Evolutionary conservation across 352 stramenopile species (phyloP).

Genomic region (Saprolegnia parasitica): DNA sequence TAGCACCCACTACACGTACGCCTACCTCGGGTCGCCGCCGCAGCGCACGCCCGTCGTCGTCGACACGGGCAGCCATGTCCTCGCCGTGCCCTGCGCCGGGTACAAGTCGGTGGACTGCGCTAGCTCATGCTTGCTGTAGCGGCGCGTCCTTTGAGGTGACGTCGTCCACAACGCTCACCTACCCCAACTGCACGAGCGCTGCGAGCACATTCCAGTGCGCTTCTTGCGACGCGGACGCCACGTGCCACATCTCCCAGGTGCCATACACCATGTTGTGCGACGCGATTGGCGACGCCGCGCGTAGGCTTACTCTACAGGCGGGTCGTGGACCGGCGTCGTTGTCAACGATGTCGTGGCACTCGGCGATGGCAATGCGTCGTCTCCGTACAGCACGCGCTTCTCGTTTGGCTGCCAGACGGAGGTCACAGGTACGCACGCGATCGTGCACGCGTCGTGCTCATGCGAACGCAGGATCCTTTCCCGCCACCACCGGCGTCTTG

Average conservation of each 20-base stretch:
- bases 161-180: slow-evolving; percentile 62
- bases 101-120: too few species aligned
- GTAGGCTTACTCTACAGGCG: slow-evolving; percentile 79
- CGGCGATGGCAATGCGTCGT: slow-evolving; percentile 41
- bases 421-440: slow-evolving; percentile 49
- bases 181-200: slow-evolving; percentile 51
- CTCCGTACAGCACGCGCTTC: slow-evolving; percentile 59
- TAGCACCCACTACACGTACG: slow-evolving; percentile 81
- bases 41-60: slow-evolving; percentile 79
- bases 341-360: slow-evolving; percentile 78
- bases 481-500: slow-evolving; percentile 82
- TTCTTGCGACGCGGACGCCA: slow-evolving; percentile 41
- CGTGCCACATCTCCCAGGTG: slow-evolving; percentile 56
- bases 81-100: slow-evolving; percentile 75
- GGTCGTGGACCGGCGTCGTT: slow-evolving; percentile 71
- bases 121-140: background rate
- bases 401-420: slow-evolving; percentile 72
- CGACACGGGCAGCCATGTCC: slow-evolving; percentile 72
- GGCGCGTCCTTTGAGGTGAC: slow-evolving; percentile 50
- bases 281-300: too few species aligned
- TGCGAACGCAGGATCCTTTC: slow-evolving; percentile 47
- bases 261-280: too few species aligned
- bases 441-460: background rate
- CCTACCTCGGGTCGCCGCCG: slow-evolving; percentile 72
- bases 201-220: slow-evolving; percentile 55